phyloP scores from a whole-genome alignment of 257 asterid species.

The Ilex asprella region DNA sequence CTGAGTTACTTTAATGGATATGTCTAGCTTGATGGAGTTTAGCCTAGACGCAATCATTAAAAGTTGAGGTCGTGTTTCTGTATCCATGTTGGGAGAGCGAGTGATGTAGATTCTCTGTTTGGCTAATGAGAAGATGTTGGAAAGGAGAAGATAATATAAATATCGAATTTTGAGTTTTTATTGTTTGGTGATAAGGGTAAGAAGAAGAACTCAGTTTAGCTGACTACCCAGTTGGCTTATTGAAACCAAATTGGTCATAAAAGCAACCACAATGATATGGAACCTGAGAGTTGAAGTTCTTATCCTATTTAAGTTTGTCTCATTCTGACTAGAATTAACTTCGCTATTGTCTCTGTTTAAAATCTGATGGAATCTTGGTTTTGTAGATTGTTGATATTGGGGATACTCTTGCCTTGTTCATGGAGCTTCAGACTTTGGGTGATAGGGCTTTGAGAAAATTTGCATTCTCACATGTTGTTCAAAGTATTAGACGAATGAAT shows the following conservation, averaged over 20 bases:
- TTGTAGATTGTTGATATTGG: constrained; percentile 53
- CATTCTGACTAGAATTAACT: background rate
- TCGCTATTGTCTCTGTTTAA: background rate
- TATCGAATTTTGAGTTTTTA: background rate
- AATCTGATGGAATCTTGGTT: background rate
- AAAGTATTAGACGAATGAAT: constrained; percentile 66
- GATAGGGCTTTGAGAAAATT: constrained; percentile 52
- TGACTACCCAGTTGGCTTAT: background rate
- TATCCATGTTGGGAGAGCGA: background rate
- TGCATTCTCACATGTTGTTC: constrained; percentile 72
- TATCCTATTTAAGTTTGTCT: too few relatives aligned
- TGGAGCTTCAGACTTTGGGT: constrained; percentile 89
- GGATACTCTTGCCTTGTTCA: constrained; percentile 63
- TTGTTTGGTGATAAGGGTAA: background rate
- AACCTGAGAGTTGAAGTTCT: background rate
- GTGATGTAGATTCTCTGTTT: background rate
- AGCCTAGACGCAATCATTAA: background rate
- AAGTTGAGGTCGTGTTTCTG: background rate
- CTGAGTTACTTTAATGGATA: background rate
- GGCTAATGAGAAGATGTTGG: background rate
- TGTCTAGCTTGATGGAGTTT: background rate
- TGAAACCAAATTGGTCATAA: background rate
- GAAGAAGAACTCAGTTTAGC: too few relatives aligned
- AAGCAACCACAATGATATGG: background rate
- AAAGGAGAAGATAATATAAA: background rate